These are phyloP conservation scores for Paramecium caudatum DNA, from an alignment of 73 alveolate species.

Conservation along the genomic window DNA sequence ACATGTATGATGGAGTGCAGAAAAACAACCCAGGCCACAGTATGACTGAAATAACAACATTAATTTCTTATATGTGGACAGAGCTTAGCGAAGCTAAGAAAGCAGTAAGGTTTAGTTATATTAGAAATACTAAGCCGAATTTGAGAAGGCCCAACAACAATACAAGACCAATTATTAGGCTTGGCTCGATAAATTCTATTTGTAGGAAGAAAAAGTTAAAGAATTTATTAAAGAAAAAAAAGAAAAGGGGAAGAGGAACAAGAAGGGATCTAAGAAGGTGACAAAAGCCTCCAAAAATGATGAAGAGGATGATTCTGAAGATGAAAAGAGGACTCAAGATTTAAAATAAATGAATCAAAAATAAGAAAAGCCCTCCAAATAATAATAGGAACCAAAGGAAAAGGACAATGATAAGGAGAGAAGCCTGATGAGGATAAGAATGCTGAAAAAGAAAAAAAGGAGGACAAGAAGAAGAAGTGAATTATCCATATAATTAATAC, in stretches of 20 bases:
- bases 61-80: slow-evolving; percentile 49
- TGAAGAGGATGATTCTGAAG: slow-evolving; percentile 34
- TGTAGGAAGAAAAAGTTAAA: slow-evolving; percentile 48
- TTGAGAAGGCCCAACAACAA: slow-evolving; percentile 6
- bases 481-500: too few relatives aligned
- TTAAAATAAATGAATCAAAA: background rate
- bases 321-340: slow-evolving; percentile 14
- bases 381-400: background rate
- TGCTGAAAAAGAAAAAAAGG: too few relatives aligned
- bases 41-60: slow-evolving; percentile 42
- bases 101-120: background rate
- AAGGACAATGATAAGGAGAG: background rate
- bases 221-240: background rate
- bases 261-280: slow-evolving; percentile 33
- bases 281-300: slow-evolving; percentile 20
- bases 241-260: slow-evolving; percentile 16
- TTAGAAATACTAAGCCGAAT: slow-evolving; percentile 33
- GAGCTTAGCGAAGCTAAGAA: background rate
- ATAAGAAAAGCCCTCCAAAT: background rate
- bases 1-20: slow-evolving; percentile 17
- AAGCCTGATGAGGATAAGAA: too few relatives aligned
- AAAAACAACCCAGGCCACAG: slow-evolving; percentile 24
- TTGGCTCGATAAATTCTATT: slow-evolving; percentile 25
- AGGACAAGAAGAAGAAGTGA: too few relatives aligned
- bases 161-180: slow-evolving; percentile 30